Conservation (phyloP, 2,329 filamentous ascomycete genomes). For the Simplicillium aogashimaense region DNA sequence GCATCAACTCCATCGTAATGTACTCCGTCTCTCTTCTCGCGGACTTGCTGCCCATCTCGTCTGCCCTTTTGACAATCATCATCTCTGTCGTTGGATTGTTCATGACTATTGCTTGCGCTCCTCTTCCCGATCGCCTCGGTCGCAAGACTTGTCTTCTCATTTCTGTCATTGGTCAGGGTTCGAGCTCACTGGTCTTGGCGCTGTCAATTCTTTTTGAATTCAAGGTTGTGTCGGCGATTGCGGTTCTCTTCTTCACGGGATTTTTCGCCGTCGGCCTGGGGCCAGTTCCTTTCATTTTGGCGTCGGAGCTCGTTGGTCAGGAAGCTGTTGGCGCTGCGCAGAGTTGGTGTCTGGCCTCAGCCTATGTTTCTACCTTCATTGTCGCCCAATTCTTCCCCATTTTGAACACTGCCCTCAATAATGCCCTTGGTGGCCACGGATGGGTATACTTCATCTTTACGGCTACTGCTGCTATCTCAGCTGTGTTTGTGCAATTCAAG, state of each 20-base stretch:
- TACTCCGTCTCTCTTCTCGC: slow-evolving; percentile 88
- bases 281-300: slow-evolving; percentile 88
- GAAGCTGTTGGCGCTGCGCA: slow-evolving; percentile 90
- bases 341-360: slow-evolving; percentile 76
- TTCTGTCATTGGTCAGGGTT: slow-evolving; percentile 78
- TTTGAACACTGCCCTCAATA: slow-evolving; percentile 63
- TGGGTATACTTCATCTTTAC: slow-evolving; percentile 92
- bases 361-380: slow-evolving; percentile 83
- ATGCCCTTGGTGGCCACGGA: slow-evolving; percentile 55
- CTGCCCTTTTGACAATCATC: slow-evolving; percentile 73
- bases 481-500: slow-evolving; percentile 58
- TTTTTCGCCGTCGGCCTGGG: slow-evolving; percentile 87
- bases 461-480: slow-evolving; percentile 57
- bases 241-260: slow-evolving; percentile 76
- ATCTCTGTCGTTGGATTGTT: slow-evolving; percentile 82
- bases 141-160: slow-evolving; percentile 76
- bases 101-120: slow-evolving; percentile 72
- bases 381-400: slow-evolving; percentile 95
- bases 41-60: slow-evolving; percentile 70
- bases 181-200: slow-evolving; percentile 66
- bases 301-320: slow-evolving; percentile 80
- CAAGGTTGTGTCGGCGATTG: slow-evolving; percentile 68
- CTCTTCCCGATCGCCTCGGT: slow-evolving; percentile 77
- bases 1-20: slow-evolving; percentile 97
- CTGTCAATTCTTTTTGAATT: slow-evolving; percentile 66